Evolutionary conservation across 371 early-diverging fungal species (phyloP), one percentile per base, ranked within the genome.

Genomic region (Mucor irregularis): DNA sequence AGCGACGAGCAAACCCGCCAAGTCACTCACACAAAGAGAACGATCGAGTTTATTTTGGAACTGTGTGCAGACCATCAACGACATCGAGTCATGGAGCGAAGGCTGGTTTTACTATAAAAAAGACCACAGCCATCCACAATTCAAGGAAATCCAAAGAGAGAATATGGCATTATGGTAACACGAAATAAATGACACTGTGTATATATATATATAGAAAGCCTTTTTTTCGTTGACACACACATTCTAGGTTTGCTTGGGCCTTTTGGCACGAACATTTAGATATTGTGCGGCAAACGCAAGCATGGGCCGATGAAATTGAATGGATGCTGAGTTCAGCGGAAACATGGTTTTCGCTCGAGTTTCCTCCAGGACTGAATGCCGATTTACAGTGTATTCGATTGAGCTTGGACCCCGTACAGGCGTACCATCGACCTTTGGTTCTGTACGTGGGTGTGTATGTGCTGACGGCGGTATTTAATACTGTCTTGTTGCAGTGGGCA

Each of bases 191-290:
- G 42, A 24, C 42, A 24, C 24, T 42, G 42, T 25, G 13, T 42
- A 24, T 22, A 24, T 24, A 24, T 22, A 24, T 24, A 13, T 24
- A 19, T 39, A 13, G n/a, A 13, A 14, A 39, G 9, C 9, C n/a
- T 43, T 25, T 16, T 37, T 49, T 30, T 21, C 11, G 21, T 39
- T 49, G 16, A 30, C n/a, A n/a, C n/a, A n/a, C n/a, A n/a, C n/a
- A n/a, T n/a, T n/a, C n/a, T 53, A 79, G 84, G 82, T 52, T 81
- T 54, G 75, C 84, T 28, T 81, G 84, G 81, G 75, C 82, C 19
- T 78, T 78, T 56, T 83, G 80, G 81, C 68, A 73, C 39, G 70
- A 76, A 2, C 45, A 70, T 13, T 39, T 80, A 10, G 78, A 80
- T 9, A 34, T 56, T 5, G 74, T 82, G 14, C 57, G 47, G 19